Evolutionary conservation across 2,329 filamentous ascomycete genomes (phyloP).

Genomic region (Magnaporthales sp.): DNA sequence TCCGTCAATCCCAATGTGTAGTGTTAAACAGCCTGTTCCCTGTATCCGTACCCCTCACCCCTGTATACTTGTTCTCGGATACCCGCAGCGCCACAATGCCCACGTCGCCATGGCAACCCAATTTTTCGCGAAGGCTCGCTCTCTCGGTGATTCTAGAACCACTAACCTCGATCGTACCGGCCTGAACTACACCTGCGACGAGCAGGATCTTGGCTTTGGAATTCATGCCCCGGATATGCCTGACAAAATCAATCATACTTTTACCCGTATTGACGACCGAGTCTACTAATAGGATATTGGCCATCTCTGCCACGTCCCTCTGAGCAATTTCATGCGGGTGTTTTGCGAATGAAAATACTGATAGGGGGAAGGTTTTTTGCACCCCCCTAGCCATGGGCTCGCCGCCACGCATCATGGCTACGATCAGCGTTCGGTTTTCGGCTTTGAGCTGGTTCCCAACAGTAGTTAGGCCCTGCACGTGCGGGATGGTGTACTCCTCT

Average conservation of each 20-base stretch:
- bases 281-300: background rate
- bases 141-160: too few species aligned
- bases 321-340: background rate
- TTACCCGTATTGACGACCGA: background rate
- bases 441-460: too few species aligned
- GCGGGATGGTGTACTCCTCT: slow-evolving; percentile 36
- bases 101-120: background rate
- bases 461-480: slow-evolving; percentile 32
- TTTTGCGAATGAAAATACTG: background rate
- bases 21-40: background rate
- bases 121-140: background rate
- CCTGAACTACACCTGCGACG: background rate
- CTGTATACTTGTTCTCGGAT: background rate
- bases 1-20: background rate
- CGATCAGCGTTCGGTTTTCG: background rate
- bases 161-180: too few species aligned
- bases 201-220: background rate
- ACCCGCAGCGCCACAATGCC: background rate
- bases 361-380: background rate
- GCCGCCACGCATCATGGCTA: background rate
- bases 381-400: background rate
- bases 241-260: background rate
- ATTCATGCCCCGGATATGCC: background rate
- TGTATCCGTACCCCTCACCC: background rate
- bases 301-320: too few species aligned